Base-by-base conservation (phyloP, 2,329 filamentous ascomycete genomes). In the Diaporthe helianthi region DNA sequence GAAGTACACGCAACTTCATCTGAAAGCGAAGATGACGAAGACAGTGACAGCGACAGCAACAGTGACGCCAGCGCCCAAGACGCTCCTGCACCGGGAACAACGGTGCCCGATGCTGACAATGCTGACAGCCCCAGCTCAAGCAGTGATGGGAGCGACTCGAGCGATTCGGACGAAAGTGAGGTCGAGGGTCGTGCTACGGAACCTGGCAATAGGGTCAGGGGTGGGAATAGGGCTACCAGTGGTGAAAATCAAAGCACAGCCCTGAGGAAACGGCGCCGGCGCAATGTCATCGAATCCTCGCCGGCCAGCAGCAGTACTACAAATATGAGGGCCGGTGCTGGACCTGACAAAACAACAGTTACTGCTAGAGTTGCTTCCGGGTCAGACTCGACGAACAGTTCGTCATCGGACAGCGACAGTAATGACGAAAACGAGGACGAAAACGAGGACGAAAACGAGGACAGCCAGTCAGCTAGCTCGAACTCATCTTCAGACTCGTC, bases 31-130 rank as follows among this genome's bases (percentile, higher is more conserved):
- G 71, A 73, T 49, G 74, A 74, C 44, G 73, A 69, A 15, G 70
- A 41, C 44, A 63, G 46, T n/a, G 71, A 71, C 17, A 70, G 63
- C 46, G 72, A 73, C 17, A 70, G 63, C 44, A 72, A 73, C 13
- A 76, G 73, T 52, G 75, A 77, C 9, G 75, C 73, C 65, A 74
- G 73, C 17, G 75, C 74, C 12, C 74, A 77, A 60, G 74, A 76
- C 36, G 4, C n/a, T 52, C 29, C 60, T 10, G 5, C 53, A 2
- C 54, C 46, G 22, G 19, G 55, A 17, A 15, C 44, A 17, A 15
- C 44, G 22, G 58, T 19, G 8, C 13, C 60, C 15, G 61, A 67
- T 10, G 49, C 68, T 63, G 47, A 68, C 67, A 41, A 68, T 53
- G 24, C 72, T 31, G 41, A 47, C 5, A 69, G 63, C 46, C 64